phyloP scores from a whole-genome alignment of 2,329 filamentous ascomycete species.

The Raffaelea ambrosiae region DNA sequence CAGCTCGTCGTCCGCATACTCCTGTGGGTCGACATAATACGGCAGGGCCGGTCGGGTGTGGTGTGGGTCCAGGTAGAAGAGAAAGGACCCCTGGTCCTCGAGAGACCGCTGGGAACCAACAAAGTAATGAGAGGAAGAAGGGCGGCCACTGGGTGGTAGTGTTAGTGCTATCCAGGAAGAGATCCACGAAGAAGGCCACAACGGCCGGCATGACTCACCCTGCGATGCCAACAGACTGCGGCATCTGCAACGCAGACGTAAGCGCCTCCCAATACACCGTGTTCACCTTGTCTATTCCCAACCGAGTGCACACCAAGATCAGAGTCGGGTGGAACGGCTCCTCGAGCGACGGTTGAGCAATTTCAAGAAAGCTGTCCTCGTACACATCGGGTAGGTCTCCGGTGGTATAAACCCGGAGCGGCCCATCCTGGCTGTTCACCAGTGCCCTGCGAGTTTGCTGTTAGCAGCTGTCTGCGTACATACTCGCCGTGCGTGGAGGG shows the following conservation, averaged over 20 bases:
- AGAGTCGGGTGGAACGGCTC: slow-evolving; percentile 71
- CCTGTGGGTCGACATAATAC: slow-evolving; percentile 44
- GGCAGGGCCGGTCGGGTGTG: slow-evolving; percentile 69
- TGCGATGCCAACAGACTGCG: slow-evolving; percentile 91
- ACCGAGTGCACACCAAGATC: slow-evolving; percentile 76
- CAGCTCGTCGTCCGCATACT: slow-evolving; percentile 65
- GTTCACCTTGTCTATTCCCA: slow-evolving; percentile 92
- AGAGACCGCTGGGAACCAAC: slow-evolving; percentile 36
- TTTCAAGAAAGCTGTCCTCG: slow-evolving; percentile 74
- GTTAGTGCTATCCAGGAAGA: too few relatives aligned
- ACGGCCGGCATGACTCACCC: slow-evolving; percentile 69
- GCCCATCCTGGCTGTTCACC: slow-evolving; percentile 54
- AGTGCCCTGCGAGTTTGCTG: slow-evolving; percentile 51
- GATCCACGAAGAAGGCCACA: too few relatives aligned
- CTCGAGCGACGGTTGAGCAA: slow-evolving; percentile 59
- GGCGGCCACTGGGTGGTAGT: slow-evolving; percentile 79
- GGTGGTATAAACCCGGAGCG: slow-evolving; percentile 76
- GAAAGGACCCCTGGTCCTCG: slow-evolving; percentile 49
- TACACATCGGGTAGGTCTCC: slow-evolving; percentile 89
- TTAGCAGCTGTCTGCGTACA: background rate
- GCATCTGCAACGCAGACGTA: slow-evolving; percentile 72
- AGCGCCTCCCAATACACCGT: slow-evolving; percentile 94
- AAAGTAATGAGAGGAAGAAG: slow-evolving; percentile 71
- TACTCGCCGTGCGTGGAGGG: background rate
- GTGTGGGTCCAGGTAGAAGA: slow-evolving; percentile 96